phyloP scores from a whole-genome alignment of 2,329 filamentous ascomycete species.

The Monascus ruber region DNA sequence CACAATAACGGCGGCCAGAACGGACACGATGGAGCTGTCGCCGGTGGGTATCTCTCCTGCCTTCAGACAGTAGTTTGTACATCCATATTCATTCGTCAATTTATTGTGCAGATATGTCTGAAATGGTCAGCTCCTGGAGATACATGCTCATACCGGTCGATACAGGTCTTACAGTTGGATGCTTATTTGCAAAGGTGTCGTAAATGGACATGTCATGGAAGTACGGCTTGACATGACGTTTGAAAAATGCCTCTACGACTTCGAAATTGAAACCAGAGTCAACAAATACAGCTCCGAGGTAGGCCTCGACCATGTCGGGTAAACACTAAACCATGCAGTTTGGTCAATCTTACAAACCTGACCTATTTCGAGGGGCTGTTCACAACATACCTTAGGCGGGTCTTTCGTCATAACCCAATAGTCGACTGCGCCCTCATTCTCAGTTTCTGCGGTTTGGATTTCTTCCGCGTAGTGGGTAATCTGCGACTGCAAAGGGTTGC shows the following conservation, averaged over 20 bases:
- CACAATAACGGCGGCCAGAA: constrained; percentile 64
- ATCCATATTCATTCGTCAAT: constrained; percentile 55
- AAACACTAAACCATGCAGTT: constrained; percentile 41
- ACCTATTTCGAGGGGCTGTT: background rate
- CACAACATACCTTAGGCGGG: constrained; percentile 29
- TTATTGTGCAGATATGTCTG: constrained; percentile 55
- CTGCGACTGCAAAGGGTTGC: constrained; percentile 26
- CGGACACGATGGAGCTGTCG: constrained; percentile 36
- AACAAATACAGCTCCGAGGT: constrained; percentile 81
- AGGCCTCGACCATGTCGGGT: constrained; percentile 79
- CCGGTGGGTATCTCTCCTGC: constrained; percentile 33
- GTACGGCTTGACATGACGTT: constrained; percentile 59
- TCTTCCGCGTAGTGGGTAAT: constrained; percentile 40
- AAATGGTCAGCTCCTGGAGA: background rate
- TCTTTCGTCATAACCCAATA: constrained; percentile 33
- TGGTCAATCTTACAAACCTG: too few relatives aligned
- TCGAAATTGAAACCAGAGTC: constrained; percentile 71
- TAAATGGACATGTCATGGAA: constrained; percentile 82
- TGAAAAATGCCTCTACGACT: constrained; percentile 66
- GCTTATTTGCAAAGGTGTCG: constrained; percentile 74
- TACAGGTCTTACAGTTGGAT: constrained; percentile 50
- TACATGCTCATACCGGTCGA: background rate
- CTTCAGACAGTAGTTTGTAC: constrained; percentile 44
- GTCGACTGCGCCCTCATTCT: constrained; percentile 24
- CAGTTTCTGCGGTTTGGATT: constrained; percentile 19